Evolutionary conservation across 257 asterid genomes (phyloP).

Genomic region (Solanum ahanhuiri): DNA sequence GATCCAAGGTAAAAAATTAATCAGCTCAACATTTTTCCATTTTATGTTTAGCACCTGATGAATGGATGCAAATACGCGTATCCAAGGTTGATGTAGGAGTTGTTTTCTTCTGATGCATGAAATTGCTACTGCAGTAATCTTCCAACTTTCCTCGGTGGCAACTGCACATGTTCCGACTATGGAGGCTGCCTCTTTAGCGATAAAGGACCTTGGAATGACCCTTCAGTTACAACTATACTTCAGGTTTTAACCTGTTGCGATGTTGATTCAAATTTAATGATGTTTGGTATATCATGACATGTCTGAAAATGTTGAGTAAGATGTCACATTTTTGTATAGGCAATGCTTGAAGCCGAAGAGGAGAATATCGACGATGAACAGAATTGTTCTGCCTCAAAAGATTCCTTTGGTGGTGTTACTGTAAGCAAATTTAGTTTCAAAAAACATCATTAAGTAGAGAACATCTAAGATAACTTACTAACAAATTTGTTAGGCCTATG

Average conservation of each 20-base stretch:
- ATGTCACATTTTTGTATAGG: conserved; percentile 13
- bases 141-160: conserved; percentile 65
- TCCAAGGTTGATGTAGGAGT: neutral
- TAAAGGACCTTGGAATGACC: conserved; percentile 79
- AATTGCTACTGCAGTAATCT: conserved; percentile 33
- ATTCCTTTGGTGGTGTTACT: neutral
- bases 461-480: neutral
- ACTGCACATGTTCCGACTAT: conserved; percentile 42
- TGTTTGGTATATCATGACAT: neutral
- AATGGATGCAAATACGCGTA: neutral
- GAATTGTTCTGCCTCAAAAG: conserved; percentile 1
- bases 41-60: neutral
- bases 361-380: conserved; percentile 1
- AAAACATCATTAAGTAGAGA: neutral
- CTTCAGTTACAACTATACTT: conserved; percentile 30
- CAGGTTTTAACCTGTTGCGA: conserved; percentile 19
- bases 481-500: neutral
- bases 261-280: neutral
- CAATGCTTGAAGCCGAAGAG: conserved; percentile 29
- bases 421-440: conserved; percentile 13
- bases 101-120: neutral
- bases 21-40: neutral
- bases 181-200: conserved; percentile 61
- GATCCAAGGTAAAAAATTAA: conserved; percentile 41
- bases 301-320: neutral